A percentile compares a stretch with the other conserved stretches of the same genome.
phyloP scores from a whole-genome alignment of 371 early-diverging fungal genomes.

The Lichtheimia corymbifera region DNA sequence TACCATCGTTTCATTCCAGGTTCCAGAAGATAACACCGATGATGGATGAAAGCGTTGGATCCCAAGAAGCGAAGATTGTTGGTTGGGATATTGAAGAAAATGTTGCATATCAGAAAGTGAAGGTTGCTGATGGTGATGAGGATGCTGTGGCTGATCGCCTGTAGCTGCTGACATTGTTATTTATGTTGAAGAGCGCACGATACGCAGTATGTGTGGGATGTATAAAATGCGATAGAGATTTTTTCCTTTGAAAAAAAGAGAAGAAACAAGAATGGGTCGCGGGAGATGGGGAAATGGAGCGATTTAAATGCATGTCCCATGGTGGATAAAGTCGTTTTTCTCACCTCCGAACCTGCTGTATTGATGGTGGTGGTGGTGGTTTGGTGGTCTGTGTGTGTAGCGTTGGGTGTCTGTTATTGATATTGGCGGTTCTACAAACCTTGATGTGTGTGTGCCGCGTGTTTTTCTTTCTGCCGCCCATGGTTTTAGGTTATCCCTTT shows the following conservation, averaged over 20 bases:
- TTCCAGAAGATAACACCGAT: neutral
- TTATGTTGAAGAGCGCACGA: no score
- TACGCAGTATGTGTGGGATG: no score
- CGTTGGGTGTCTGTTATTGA: no score
- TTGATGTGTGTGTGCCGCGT: conserved; percentile 9
- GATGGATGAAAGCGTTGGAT: neutral
- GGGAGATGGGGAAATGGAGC: neutral
- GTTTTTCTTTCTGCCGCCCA: conserved; percentile 2
- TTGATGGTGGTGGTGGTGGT: neutral
- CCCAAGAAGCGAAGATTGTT: neutral
- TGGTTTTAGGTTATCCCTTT: conserved; percentile 7
- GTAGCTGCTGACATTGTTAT: no score
- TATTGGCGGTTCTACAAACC: conserved; percentile 5
- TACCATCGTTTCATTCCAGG: neutral
- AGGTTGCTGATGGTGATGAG: no score
- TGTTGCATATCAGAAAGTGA: neutral
- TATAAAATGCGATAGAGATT: no score
- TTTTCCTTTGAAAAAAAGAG: no score
- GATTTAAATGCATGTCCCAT: neutral
- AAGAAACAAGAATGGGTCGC: no score
- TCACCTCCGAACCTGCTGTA: neutral
- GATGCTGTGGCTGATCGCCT: no score
- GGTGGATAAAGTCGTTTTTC: neutral
- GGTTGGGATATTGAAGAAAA: neutral
- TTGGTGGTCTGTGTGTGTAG: no score